phyloP scores from a whole-genome alignment of 164 flowering plant genomes.

The Sextonia rubra region DNA sequence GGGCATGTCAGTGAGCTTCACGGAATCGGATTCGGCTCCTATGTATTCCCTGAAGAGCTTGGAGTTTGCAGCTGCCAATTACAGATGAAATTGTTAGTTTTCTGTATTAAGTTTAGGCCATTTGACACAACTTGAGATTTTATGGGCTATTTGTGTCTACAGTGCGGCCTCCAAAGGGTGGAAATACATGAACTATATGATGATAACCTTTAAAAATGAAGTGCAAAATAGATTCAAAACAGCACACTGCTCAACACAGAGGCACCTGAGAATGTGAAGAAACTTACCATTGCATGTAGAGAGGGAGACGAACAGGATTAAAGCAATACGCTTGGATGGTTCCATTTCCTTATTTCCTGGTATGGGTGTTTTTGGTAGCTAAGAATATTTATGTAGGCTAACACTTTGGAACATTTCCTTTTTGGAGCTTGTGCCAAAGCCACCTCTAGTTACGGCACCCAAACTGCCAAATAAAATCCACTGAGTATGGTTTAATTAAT shows the following conservation, averaged over 20 bases:
- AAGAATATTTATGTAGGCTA: not conserved
- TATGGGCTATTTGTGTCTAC: no score
- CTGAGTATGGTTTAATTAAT: no score
- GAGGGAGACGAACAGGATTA: not conserved
- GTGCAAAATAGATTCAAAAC: no score
- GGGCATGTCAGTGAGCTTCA: slow-evolving; percentile 53
- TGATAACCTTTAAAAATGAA: no score
- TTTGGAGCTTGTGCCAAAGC: not conserved
- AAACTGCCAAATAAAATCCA: not conserved
- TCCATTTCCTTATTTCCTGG: slow-evolving; percentile 1
- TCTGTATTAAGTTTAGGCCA: not conserved
- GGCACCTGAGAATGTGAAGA: not conserved
- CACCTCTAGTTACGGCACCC: not conserved
- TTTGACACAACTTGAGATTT: no score
- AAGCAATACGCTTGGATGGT: not conserved
- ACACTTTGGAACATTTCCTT: not conserved
- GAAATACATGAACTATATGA: no score
- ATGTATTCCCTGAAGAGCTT: slow-evolving; percentile 48
- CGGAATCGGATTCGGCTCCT: slow-evolving; percentile 51
- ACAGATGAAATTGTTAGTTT: not conserved
- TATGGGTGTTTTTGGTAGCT: not conserved
- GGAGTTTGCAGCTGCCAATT: slow-evolving; percentile 20
- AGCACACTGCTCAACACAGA: not conserved
- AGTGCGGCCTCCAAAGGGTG: no score
- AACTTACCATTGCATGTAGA: not conserved